phyloP scores from a whole-genome alignment of 2,329 filamentous ascomycete species.

The Huntiella bhutanensis region DNA sequence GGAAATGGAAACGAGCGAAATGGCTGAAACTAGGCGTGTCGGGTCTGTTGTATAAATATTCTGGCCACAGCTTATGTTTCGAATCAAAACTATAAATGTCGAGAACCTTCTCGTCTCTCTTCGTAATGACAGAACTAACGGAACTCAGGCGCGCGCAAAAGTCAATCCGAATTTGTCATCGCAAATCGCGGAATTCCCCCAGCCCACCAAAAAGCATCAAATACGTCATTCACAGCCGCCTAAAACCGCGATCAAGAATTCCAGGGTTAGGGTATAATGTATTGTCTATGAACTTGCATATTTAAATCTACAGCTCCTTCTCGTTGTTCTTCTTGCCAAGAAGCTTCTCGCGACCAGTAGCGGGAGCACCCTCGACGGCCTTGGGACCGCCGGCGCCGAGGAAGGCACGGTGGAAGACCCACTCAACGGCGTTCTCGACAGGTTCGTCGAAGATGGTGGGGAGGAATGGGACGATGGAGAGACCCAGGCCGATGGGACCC shows the following conservation, averaged over 20 bases:
- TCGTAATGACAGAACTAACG: no score
- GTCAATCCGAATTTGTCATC: no score
- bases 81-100: no score
- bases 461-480: conserved; percentile 62
- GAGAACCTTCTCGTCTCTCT: no score
- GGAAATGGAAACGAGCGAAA: no score
- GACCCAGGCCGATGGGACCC: conserved; percentile 72
- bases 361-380: conserved; percentile 35
- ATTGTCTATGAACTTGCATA: not conserved
- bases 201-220: not conserved
- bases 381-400: conserved; percentile 45
- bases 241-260: no score
- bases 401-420: conserved; percentile 71
- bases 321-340: conserved; percentile 25
- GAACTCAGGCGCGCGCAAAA: no score
- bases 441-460: conserved; percentile 79
- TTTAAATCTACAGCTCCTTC: conserved; percentile 22
- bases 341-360: conserved; percentile 29
- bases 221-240: not conserved
- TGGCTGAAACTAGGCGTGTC: no score
- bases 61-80: no score
- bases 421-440: conserved; percentile 81
- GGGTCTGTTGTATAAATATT: no score
- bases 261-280: not conserved
- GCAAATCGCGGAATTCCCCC: not conserved